These are phyloP conservation scores for Rauvolfia tetraphylla DNA, from an alignment of 257 asterid species.

Conservation along the genomic window DNA sequence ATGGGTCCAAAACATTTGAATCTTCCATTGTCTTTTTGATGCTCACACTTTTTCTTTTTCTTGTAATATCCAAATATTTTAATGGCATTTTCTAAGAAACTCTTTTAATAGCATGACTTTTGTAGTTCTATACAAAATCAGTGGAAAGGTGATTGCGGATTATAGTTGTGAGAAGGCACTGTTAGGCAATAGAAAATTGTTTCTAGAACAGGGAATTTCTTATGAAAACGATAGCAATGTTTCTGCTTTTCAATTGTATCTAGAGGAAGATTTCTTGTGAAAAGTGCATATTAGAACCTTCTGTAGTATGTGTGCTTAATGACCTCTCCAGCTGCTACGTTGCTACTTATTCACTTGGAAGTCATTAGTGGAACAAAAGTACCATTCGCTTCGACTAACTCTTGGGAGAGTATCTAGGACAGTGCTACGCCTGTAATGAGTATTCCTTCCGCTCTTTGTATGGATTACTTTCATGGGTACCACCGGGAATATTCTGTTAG, in stretches of 20 bases:
- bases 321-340: too few relatives aligned
- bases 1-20: background rate
- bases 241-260: background rate
- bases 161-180: too few relatives aligned
- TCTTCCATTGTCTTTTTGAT: background rate
- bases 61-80: background rate
- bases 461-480: too few relatives aligned
- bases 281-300: background rate
- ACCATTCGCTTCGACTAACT: too few relatives aligned
- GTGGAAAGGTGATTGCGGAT: too few relatives aligned
- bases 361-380: too few relatives aligned
- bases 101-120: too few relatives aligned
- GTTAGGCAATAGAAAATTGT: background rate
- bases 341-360: too few relatives aligned
- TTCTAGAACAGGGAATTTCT: background rate
- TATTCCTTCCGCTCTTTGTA: too few relatives aligned
- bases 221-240: background rate
- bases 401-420: too few relatives aligned
- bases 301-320: background rate
- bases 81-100: background rate
- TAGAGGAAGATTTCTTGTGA: background rate
- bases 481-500: too few relatives aligned
- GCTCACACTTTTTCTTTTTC: background rate
- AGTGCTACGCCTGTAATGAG: too few relatives aligned
- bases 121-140: background rate